Base-by-base conservation (phyloP, 106 monocot genomes). In the Acanthochlamys bracteata region DNA sequence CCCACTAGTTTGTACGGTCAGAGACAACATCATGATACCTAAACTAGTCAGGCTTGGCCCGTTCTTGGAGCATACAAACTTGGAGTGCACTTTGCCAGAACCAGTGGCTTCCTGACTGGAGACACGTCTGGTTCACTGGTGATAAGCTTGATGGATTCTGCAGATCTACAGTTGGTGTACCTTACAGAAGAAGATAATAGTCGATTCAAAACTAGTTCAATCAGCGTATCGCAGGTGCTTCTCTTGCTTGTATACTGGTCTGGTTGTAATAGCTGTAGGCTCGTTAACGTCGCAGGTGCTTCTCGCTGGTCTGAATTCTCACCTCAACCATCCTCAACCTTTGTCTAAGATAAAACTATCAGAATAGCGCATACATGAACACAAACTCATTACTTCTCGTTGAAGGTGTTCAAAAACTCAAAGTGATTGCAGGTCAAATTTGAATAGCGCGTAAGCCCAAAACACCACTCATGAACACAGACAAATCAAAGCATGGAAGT, bases 51-150 rank as follows among this genome's bases (percentile, higher is more conserved):
- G 72, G 41, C 42, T 98, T 19, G 88, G 83, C 17, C 85, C 84
- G 0, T 74, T 91, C 23, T 73, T 98, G 54, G 87, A 85, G 45
- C 96, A 98, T 47, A 98, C 96, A 6, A 85, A 91, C 49, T 98
- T 88, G 33, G 86, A 90, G 54, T 95, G 83, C 43, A 79, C 82
- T 26, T 59, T 84, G 67, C 57, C 73, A 45, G 82, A 83, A 21
- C 75, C 84, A 22, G 74, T 47, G 11, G 63, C 57, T 1, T 69
- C 68, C 49, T 49, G 17, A 49, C 10, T 9, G 12, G 49, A 12
- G 10, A 4, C 33, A 33, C 6, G 4, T 33, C 10, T 49, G 49
- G 49, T 49, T 2, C 49, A 49, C 17, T 14, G 17, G 17, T 17
- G 15, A 14, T 49, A 12, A 10, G 2, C 12, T 49, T 14, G 17